A percentile compares a stretch with the other conserved stretches of the same genome.
Evolutionary conservation across 148 eudicot species (phyloP).

Genomic region (Mesembryanthemum crystallinum): DNA sequence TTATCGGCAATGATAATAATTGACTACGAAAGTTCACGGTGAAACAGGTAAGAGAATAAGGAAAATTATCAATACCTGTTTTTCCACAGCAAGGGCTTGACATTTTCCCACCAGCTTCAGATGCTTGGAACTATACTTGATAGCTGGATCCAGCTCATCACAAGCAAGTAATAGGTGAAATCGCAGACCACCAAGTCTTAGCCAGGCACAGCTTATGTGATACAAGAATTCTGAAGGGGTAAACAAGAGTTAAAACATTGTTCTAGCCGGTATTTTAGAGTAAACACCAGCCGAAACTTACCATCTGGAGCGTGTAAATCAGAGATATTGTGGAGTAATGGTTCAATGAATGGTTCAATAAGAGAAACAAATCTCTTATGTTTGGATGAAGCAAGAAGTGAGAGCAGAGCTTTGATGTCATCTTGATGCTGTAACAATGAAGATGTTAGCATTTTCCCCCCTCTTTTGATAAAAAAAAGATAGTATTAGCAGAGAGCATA

Average conservation of each 20-base stretch:
- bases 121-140: constrained; percentile 64
- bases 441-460: background rate
- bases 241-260: constrained; percentile 8
- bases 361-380: constrained; percentile 54
- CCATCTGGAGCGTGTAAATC: constrained; percentile 39
- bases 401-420: constrained; percentile 37
- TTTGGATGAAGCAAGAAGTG: constrained; percentile 60
- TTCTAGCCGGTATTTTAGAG: background rate
- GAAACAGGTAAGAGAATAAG: background rate
- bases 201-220: constrained; percentile 57
- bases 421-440: constrained; percentile 33
- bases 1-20: background rate
- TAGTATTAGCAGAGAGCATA: too few relatives aligned
- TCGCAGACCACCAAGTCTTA: constrained; percentile 72
- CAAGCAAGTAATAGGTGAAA: constrained; percentile 70
- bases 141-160: constrained; percentile 83
- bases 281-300: constrained; percentile 12
- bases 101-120: constrained; percentile 56
- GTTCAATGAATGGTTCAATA: constrained; percentile 51
- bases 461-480: too few relatives aligned
- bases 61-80: constrained; percentile 46
- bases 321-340: constrained; percentile 58
- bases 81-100: constrained; percentile 70
- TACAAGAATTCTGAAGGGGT: constrained; percentile 26
- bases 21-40: background rate